These are phyloP conservation scores for Lonicera japonica DNA, from an alignment of 129 eudicot species.

Conservation along the genomic window DNA sequence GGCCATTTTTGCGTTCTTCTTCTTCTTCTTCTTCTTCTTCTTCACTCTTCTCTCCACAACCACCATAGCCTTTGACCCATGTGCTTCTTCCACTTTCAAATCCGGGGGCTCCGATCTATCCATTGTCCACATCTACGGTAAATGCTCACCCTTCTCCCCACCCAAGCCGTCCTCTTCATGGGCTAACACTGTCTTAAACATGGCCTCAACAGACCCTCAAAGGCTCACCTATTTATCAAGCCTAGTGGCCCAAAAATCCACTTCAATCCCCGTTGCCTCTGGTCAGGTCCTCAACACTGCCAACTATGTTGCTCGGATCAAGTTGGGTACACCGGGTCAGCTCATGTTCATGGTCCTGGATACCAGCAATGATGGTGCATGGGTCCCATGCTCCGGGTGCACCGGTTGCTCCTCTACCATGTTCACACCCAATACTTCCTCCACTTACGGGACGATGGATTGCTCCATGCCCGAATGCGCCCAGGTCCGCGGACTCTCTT, in stretches of 20 bases:
- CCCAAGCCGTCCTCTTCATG: conserved; percentile 56
- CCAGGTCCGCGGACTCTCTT: conserved; percentile 56
- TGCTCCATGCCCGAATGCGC: conserved; percentile 68
- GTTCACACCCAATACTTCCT: conserved; percentile 54
- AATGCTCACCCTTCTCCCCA: conserved; percentile 77
- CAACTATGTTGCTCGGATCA: conserved; percentile 68
- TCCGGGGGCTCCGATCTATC: conserved; percentile 51
- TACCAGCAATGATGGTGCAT: conserved; percentile 67
- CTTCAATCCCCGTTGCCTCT: conserved; percentile 60
- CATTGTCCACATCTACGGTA: conserved; percentile 65
- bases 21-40: conserved; percentile 29
- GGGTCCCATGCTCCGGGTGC: conserved; percentile 86
- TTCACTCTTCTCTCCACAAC: conserved; percentile 33
- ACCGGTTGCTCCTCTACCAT: conserved; percentile 44
- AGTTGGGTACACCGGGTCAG: conserved; percentile 77
- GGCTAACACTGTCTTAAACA: conserved; percentile 55
- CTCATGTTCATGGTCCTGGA: conserved; percentile 93
- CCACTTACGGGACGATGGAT: conserved; percentile 37
- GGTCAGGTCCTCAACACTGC: conserved; percentile 72
- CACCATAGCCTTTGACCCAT: conserved; percentile 42
- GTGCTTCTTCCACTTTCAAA: conserved; percentile 38
- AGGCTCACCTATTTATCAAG: conserved; percentile 60
- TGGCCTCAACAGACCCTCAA: conserved; percentile 79
- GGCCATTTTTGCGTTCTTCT: conserved; percentile 27
- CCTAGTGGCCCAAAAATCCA: conserved; percentile 34